Base-by-base conservation (phyloP, 1,139 yeast genomes). In the Zygosaccharomyces sapae region DNA sequence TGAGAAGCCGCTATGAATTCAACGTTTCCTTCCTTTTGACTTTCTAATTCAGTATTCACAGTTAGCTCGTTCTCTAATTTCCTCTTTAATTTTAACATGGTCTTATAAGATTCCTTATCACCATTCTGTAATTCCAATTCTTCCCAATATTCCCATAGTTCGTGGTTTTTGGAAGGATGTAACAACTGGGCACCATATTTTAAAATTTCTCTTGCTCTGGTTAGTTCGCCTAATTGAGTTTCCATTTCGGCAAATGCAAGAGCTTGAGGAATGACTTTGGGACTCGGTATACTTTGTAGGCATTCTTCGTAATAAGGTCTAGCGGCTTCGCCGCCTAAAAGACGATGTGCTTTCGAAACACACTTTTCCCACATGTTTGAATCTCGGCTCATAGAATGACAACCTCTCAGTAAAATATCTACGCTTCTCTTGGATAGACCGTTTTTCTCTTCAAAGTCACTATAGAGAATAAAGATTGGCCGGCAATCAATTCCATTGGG, bases 81-180 rank as follows among this genome's bases (percentile, higher is more conserved):
- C 43, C 90, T 72, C 62, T 82, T 86, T 55, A 74, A 70, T 41
- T 83, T 71, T 19, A 89, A 66, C 90, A 88, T 84, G 12, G 81
- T 84, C 57, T 85, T 88, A 65, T 78, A 88, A 0, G 86, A 78
- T 2, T 72, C 74, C 58, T 86, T 95, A 52, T 76, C 71, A 2
- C 97, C 97, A 62, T 78, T 59, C 16, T 76, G 72, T 34, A 86
- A 63, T 61, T 89, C 97, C 64, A 88, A 87, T 9, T 70, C 65
- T 49, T 82, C 84, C 95, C 96, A 89, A 37, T 68, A 66, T 1
- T 67, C 65, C 90, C 90, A 84, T 7, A 77, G 63, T 4, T 63
- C 65, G 48, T 55, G 40, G 52, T 66, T 65, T 5, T 63, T 56
- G 3, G 54, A 46, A 1, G 79, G 79, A n/a, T 75, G 69, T 41